phyloP scores from a whole-genome alignment of 208 protist genomes.

The Trypanosoma platydactyli region DNA sequence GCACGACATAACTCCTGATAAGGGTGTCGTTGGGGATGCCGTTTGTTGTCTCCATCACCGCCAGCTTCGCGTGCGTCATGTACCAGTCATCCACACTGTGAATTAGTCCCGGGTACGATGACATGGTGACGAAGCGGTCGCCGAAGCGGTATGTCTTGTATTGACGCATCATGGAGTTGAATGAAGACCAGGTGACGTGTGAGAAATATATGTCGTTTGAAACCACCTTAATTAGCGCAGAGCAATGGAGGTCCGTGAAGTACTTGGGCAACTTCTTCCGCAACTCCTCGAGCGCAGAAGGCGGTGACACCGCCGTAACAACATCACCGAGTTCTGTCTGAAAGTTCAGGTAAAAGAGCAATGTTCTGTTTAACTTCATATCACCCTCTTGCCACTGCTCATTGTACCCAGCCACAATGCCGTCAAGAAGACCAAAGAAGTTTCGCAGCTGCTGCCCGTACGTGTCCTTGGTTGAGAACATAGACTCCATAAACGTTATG shows the following conservation, averaged over 20 bases:
- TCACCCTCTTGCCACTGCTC: background rate
- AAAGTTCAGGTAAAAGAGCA: constrained; percentile 39
- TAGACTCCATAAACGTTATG: constrained; percentile 20
- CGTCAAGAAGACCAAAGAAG: constrained; percentile 27
- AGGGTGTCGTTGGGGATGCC: constrained; percentile 39
- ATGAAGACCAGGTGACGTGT: constrained; percentile 52
- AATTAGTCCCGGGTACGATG: constrained; percentile 69
- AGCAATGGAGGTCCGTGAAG: constrained; percentile 48
- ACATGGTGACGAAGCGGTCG: constrained; percentile 50
- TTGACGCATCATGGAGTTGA: constrained; percentile 51
- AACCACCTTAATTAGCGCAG: constrained; percentile 55
- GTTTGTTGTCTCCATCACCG: constrained; percentile 74
- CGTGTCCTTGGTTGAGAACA: background rate
- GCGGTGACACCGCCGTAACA: constrained; percentile 4
- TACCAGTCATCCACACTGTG: constrained; percentile 92
- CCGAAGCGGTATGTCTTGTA: constrained; percentile 62
- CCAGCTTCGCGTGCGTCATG: constrained; percentile 56
- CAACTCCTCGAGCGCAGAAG: constrained; percentile 5
- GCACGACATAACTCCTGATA: constrained; percentile 26
- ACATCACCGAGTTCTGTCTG: constrained; percentile 42
- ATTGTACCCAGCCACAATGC: constrained; percentile 43
- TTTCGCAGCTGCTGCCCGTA: constrained; percentile 28
- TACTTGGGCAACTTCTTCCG: constrained; percentile 18
- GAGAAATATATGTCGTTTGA: constrained; percentile 54
- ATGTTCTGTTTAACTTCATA: constrained; percentile 7